Percentiles rank a stretch among this genome's conserved stretches.
Evolutionary conservation across 306 rosid species (phyloP).

Genomic region (Nissolia schottii): DNA sequence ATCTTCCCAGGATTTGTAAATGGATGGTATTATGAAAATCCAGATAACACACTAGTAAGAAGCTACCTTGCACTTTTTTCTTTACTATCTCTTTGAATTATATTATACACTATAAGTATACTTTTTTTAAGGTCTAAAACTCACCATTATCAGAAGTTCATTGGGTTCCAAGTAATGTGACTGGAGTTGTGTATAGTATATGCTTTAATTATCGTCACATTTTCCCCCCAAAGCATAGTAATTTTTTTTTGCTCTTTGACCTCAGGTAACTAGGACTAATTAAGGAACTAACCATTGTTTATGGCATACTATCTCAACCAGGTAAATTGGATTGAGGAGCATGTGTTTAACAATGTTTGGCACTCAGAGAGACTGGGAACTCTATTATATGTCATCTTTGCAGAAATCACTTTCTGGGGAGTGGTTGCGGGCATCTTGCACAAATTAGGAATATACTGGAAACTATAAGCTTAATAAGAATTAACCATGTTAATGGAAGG

Average conservation of each 20-base stretch:
- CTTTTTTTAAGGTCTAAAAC: no score
- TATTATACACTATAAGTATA: no score
- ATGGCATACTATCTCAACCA: slow-evolving; percentile 10
- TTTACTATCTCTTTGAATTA: neutral
- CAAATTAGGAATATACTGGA: slow-evolving; percentile 73
- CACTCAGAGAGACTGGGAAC: slow-evolving; percentile 68
- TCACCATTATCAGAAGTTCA: no score
- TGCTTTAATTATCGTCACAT: neutral
- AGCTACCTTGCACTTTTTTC: neutral
- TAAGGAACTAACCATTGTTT: slow-evolving; percentile 15
- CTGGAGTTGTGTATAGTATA: no score
- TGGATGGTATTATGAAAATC: slow-evolving; percentile 56
- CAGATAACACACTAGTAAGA: slow-evolving; percentile 43
- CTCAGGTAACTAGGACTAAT: neutral
- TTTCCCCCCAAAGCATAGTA: no score
- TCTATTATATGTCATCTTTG: slow-evolving; percentile 69
- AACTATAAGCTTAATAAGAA: slow-evolving; percentile 32
- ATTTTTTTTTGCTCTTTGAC: neutral
- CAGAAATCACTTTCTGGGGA: slow-evolving; percentile 68
- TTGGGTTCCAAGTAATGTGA: no score
- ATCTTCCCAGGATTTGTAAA: slow-evolving; percentile 65
- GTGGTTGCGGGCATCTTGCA: slow-evolving; percentile 72
- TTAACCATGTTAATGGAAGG: neutral
- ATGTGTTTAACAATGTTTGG: slow-evolving; percentile 66
- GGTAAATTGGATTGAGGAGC: slow-evolving; percentile 70